A percentile compares a stretch with the other conserved stretches of the same genome.
phyloP scores from a whole-genome alignment of 2,329 filamentous ascomycete genomes.

The Teratosphaeria zuluensis region DNA sequence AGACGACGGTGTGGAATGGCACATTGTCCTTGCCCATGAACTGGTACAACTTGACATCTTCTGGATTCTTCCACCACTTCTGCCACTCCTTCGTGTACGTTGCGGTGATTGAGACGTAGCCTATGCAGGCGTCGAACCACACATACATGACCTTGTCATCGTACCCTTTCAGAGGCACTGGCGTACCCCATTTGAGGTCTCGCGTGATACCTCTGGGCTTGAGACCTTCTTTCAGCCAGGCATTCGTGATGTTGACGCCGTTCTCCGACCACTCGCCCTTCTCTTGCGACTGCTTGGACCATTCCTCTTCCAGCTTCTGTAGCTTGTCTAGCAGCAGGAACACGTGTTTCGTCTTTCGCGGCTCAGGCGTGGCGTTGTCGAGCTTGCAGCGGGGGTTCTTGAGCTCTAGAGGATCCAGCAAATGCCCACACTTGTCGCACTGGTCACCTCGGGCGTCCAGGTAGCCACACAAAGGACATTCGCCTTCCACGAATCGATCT shows the following conservation, averaged over 20 bases:
- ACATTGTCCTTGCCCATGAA: conserved; percentile 94
- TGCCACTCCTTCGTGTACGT: conserved; percentile 86
- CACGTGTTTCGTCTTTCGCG: conserved; percentile 77
- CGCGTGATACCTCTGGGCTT: conserved; percentile 82
- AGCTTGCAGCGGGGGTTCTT: conserved; percentile 87
- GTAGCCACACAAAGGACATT: conserved; percentile 59
- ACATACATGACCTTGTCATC: conserved; percentile 82
- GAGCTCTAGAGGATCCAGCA: conserved; percentile 46
- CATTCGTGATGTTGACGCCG: conserved; percentile 64
- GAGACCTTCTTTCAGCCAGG: conserved; percentile 75
- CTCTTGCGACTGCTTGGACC: conserved; percentile 63
- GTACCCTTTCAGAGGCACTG: conserved; percentile 51
- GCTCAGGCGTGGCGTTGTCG: conserved; percentile 70
- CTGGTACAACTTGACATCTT: conserved; percentile 81
- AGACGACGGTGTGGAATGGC: conserved; percentile 82
- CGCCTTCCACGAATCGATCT: conserved; percentile 77
- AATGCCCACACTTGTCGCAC: conserved; percentile 42
- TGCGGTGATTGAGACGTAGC: conserved; percentile 89
- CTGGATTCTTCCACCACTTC: conserved; percentile 86
- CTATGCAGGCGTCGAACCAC: conserved; percentile 87
- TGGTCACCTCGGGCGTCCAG: conserved; percentile 44
- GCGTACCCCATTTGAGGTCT: conserved; percentile 82
- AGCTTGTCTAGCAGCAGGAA: conserved; percentile 81
- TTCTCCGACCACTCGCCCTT: conserved; percentile 71
- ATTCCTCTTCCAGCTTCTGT: conserved; percentile 65